Evolutionary conservation across 345 rosid genomes (phyloP).

Genomic region (Citrus maxima): DNA sequence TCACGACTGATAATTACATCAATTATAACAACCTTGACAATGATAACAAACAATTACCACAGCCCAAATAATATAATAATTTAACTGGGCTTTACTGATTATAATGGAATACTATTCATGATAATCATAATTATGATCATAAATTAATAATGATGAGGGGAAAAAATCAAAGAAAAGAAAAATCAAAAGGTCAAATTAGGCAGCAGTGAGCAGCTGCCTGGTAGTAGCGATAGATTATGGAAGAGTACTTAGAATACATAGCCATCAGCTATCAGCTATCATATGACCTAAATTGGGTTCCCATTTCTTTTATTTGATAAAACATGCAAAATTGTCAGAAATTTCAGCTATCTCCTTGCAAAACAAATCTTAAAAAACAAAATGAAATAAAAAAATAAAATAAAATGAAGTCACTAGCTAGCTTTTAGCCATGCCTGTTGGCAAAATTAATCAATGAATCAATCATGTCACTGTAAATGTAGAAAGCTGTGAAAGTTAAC

Average conservation of each 20-base stretch:
- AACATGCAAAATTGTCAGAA: constrained; percentile 41
- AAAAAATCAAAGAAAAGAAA: neutral
- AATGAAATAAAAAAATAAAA: neutral
- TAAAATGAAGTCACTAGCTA: neutral
- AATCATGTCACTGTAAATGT: constrained; percentile 43
- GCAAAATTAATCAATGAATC: constrained; percentile 39
- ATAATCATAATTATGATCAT: neutral
- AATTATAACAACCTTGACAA: constrained; percentile 10
- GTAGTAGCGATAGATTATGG: neutral
- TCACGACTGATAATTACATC: neutral
- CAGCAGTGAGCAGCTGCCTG: constrained; percentile 5
- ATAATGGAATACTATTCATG: neutral
- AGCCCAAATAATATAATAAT: neutral
- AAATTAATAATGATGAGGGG: neutral
- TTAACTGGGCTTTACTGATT: too few species aligned
- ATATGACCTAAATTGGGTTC: neutral
- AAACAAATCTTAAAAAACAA: neutral
- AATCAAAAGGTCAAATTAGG: constrained; percentile 14
- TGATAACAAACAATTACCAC: constrained; percentile 11
- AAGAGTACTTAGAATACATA: neutral
- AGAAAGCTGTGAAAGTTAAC: constrained; percentile 25
- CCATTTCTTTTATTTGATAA: neutral
- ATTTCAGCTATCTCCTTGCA: constrained; percentile 13
- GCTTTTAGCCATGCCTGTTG: constrained; percentile 29
- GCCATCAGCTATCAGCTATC: neutral